Conservation (phyloP, 1,139 yeast genomes). For the Debaryomyces sp. region DNA sequence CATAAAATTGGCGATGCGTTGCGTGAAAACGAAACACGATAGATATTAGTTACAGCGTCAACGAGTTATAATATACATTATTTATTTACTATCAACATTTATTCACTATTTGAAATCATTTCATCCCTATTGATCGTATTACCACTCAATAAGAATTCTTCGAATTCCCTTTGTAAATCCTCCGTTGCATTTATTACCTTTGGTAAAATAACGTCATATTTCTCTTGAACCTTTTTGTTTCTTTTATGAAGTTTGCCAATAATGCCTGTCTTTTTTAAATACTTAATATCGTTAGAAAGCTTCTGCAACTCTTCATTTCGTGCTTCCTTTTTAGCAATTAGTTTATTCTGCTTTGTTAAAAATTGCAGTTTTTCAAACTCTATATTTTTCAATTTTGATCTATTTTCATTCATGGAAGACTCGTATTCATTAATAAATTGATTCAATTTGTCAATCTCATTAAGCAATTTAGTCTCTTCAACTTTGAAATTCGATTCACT, state of each 20-base stretch:
- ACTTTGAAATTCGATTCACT: slow-evolving; percentile 20
- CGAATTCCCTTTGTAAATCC: slow-evolving; percentile 14
- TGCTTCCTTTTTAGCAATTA: slow-evolving; percentile 25
- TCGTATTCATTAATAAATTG: slow-evolving; percentile 29
- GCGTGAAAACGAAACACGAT: slow-evolving; percentile 13
- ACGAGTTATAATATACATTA: slow-evolving; percentile 1
- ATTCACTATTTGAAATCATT: background rate
- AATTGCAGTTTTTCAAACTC: slow-evolving; percentile 26
- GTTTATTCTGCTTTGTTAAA: slow-evolving; percentile 29
- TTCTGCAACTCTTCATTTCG: slow-evolving; percentile 29
- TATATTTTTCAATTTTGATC: slow-evolving; percentile 23
- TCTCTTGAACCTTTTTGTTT: slow-evolving; percentile 36
- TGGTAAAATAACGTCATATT: slow-evolving; percentile 42
- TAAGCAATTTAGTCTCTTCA: slow-evolving; percentile 23
- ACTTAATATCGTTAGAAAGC: slow-evolving; percentile 31
- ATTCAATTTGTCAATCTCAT: slow-evolving; percentile 29
- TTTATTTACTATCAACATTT: slow-evolving; percentile 8
- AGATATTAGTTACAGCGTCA: background rate
- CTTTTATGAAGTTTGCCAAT: slow-evolving; percentile 30
- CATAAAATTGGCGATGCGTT: slow-evolving; percentile 55
- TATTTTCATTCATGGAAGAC: slow-evolving; percentile 24
- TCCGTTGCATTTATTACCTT: slow-evolving; percentile 27
- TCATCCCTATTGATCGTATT: background rate
- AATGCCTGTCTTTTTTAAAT: slow-evolving; percentile 31
- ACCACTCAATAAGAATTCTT: background rate